Base-by-base conservation (phyloP, 2,329 filamentous ascomycete genomes). In the Purpureocillium takamizusanense region DNA sequence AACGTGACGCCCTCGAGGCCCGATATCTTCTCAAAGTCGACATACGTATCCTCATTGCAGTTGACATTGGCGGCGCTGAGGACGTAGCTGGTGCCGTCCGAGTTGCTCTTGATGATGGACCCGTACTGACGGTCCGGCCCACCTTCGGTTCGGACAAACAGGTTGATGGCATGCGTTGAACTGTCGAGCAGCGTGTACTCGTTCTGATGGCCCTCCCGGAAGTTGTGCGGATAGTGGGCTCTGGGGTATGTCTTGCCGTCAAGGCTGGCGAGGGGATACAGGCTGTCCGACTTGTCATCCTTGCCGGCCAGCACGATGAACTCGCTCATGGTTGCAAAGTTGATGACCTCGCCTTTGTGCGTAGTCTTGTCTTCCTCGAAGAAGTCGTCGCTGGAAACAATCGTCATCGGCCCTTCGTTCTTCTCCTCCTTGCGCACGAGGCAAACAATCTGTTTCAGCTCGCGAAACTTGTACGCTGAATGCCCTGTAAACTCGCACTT, bases 41-140 rank as follows among this genome's bases (percentile, higher is more conserved):
- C 90, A 53, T 81, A 95, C 32, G 81, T 88, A 2, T 58, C 50
- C 11, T 72, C 66, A 54, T 95, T 80, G 49, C 86, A 77, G 60
- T 97, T 95, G 54, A 97, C 87, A 15, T 77, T 78, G 35, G 76
- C 69, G 17, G 92, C 70, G 59, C 86, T 94, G 46, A 94, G 67
- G 11, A 95, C 86, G 53, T 95, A 98, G 2, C 85, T 92, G 1
- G 92, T 98, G 38, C 92, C 92, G 55, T 98, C 97, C 51, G 88
- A 95, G 66, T 98, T 98, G 55, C 88, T 95, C 75, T 97, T 98
- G 62, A 98, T 78, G 50, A 98, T 86, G 17, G 83, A 83, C 29
- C 92, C 92, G 51, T 85, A 88, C 42, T 83, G 76, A 36, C 74
- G 76, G 14, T 78, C 81, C 36, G 69, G 57, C 4, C 67, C 66